phyloP scores from a whole-genome alignment of 2,329 filamentous ascomycete species.

The Diaporthe helianthi region DNA sequence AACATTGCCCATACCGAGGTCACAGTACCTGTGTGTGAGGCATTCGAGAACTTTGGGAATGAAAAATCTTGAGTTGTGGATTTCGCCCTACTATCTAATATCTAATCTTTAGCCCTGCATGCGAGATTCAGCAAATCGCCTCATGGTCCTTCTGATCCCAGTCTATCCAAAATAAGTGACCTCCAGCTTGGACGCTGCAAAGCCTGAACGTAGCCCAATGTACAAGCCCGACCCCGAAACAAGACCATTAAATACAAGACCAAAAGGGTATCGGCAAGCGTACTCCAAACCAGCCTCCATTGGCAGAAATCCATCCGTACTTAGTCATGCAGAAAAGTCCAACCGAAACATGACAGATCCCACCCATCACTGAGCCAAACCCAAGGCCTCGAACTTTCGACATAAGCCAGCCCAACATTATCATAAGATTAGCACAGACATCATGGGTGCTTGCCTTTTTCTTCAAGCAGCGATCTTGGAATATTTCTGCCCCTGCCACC shows the following conservation, averaged over 20 bases:
- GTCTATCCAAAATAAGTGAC: too few relatives aligned
- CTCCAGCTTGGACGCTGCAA: too few relatives aligned
- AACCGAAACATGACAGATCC: not conserved
- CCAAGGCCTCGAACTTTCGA: not conserved
- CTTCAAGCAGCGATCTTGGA: not conserved
- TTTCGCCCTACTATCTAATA: too few relatives aligned
- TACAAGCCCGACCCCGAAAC: not conserved
- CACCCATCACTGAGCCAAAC: not conserved
- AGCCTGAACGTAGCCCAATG: too few relatives aligned
- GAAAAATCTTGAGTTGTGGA: too few relatives aligned
- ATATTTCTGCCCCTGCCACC: slow-evolving; percentile 16
- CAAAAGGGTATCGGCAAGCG: slow-evolving; percentile 21
- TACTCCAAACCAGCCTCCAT: slow-evolving; percentile 4
- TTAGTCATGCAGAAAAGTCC: not conserved
- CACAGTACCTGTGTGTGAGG: too few relatives aligned
- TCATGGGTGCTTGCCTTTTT: not conserved
- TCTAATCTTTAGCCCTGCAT: too few relatives aligned
- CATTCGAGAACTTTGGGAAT: too few relatives aligned
- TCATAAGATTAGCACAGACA: slow-evolving; percentile 10
- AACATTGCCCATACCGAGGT: too few relatives aligned
- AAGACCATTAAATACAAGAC: slow-evolving; percentile 15
- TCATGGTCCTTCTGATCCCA: too few relatives aligned
- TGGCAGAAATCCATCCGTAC: not conserved
- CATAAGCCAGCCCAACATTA: not conserved
- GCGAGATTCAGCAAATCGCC: too few relatives aligned